A percentile compares a stretch with the other conserved stretches of the same genome.
Evolutionary conservation across 495 filamentous ascomycete genomes (phyloP).

Genomic region (Pyronema domesticum): DNA sequence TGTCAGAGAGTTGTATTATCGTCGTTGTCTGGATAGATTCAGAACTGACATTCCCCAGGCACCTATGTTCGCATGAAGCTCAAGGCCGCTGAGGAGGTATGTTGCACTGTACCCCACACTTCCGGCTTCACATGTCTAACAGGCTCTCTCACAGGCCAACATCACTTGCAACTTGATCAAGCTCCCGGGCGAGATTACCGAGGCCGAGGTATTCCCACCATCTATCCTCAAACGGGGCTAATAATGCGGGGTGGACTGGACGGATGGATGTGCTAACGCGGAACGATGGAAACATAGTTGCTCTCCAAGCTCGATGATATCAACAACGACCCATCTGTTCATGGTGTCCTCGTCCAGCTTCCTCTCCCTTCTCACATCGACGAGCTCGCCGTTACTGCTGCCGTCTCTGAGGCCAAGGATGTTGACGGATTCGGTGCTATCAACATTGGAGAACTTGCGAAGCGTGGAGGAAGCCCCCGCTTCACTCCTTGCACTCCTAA

Average conservation of each 20-base stretch:
- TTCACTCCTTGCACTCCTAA: constrained; percentile 93
- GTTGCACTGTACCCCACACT: constrained; percentile 4
- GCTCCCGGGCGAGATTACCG: constrained; percentile 61
- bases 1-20: not conserved
- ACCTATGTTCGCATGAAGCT: constrained; percentile 99
- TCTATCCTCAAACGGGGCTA: not conserved
- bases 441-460: constrained; percentile 92
- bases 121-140: constrained; percentile 1
- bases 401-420: constrained; percentile 85
- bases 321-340: constrained; percentile 74
- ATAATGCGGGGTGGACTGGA: not conserved
- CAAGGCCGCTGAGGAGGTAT: constrained; percentile 84
- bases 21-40: not conserved
- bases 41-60: constrained; percentile 31
- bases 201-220: constrained; percentile 37
- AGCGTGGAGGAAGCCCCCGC: constrained; percentile 69
- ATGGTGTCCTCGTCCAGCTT: constrained; percentile 87
- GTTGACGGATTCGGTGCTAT: constrained; percentile 88
- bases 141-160: constrained; percentile 42
- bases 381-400: constrained; percentile 74
- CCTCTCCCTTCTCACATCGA: constrained; percentile 76
- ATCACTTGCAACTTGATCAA: constrained; percentile 75
- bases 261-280: not conserved
- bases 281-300: not conserved
- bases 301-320: constrained; percentile 59